Evolutionary conservation across 345 rosid genomes (phyloP).

Genomic region (Citrus mangshanensis): DNA sequence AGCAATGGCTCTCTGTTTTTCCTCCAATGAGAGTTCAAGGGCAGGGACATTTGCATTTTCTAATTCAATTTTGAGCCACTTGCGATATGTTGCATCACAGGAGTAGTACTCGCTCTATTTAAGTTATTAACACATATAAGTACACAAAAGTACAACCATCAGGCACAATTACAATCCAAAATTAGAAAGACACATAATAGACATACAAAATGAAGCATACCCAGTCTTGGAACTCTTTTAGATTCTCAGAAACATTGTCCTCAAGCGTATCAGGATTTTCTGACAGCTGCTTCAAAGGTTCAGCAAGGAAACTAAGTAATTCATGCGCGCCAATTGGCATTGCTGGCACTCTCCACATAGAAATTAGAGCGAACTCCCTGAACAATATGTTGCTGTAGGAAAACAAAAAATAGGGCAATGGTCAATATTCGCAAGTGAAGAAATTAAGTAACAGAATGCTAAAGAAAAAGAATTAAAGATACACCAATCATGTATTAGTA

Average conservation of each 20-base stretch:
- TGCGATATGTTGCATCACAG: constrained; percentile 94
- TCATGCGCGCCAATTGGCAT: constrained; percentile 95
- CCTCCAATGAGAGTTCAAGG: constrained; percentile 69
- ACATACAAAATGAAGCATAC: constrained; percentile 41
- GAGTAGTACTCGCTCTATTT: constrained; percentile 84
- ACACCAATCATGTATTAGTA: neutral
- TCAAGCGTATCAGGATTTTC: constrained; percentile 56
- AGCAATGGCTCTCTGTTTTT: constrained; percentile 51
- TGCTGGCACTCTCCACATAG: constrained; percentile 98
- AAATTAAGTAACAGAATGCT: neutral
- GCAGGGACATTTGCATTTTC: constrained; percentile 72
- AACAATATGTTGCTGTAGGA: constrained; percentile 77
- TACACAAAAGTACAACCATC: neutral
- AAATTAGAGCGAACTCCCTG: constrained; percentile 91
- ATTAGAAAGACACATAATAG: neutral
- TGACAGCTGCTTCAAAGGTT: constrained; percentile 93
- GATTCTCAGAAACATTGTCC: constrained; percentile 66
- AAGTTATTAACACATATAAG: constrained; percentile 10
- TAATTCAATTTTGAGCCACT: constrained; percentile 83
- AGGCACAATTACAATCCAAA: neutral
- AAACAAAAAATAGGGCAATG: neutral
- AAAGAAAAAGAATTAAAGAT: constrained; percentile 10
- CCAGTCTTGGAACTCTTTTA: constrained; percentile 95
- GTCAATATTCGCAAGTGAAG: neutral
- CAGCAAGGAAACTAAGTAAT: constrained; percentile 92